Evolutionary conservation across 768 basidiomycete species (phyloP).

Genomic region (Flagelloscypha sp.): DNA sequence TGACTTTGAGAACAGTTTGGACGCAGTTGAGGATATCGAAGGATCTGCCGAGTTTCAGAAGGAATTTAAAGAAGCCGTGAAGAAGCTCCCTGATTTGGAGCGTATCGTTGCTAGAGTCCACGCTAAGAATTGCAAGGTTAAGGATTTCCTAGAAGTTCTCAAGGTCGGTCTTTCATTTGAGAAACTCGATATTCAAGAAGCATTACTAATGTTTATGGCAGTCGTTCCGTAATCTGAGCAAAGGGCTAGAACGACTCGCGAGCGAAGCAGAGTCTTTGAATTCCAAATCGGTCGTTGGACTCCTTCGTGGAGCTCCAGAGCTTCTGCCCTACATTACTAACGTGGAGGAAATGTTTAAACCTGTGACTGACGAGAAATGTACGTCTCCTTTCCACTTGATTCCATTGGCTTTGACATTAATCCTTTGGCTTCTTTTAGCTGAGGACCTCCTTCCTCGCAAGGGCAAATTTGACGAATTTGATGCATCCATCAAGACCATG

Average conservation of each 20-base stretch:
- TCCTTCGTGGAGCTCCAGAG: constrained; percentile 79
- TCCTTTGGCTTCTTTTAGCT: constrained; percentile 27
- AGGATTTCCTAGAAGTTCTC: constrained; percentile 82
- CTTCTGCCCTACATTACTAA: constrained; percentile 62
- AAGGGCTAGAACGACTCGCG: constrained; percentile 54
- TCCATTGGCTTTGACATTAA: background rate
- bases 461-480: constrained; percentile 85
- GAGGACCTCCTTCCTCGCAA: constrained; percentile 68
- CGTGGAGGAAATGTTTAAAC: constrained; percentile 63
- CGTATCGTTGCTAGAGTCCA: constrained; percentile 93
- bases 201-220: constrained; percentile 19
- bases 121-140: constrained; percentile 81
- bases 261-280: constrained; percentile 66
- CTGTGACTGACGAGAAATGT: constrained; percentile 51
- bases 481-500: constrained; percentile 68
- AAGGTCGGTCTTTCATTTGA: constrained; percentile 34
- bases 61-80: constrained; percentile 67
- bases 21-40: constrained; percentile 90
- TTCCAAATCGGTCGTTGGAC: constrained; percentile 64
- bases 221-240: constrained; percentile 70
- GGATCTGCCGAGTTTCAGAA: constrained; percentile 68
- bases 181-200: background rate
- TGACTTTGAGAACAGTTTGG: constrained; percentile 46
- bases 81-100: constrained; percentile 85
- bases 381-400: constrained; percentile 8